Conservation (phyloP, 768 basidiomycete species). For the Tricholoma matsutake region DNA sequence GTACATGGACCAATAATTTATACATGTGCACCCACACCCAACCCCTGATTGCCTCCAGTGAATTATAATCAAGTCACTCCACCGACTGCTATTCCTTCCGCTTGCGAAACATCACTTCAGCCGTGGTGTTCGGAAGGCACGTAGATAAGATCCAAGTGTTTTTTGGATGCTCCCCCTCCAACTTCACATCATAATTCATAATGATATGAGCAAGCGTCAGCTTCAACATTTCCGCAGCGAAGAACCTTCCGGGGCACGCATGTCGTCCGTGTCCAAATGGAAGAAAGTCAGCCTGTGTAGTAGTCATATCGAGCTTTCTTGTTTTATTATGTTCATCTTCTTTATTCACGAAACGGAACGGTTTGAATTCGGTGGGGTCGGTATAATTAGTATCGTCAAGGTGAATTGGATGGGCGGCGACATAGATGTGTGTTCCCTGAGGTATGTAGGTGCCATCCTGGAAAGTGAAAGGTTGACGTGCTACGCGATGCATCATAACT, state of each 20-base stretch:
- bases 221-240: conserved; percentile 26
- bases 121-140: conserved; percentile 9
- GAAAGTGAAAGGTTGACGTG: conserved; percentile 39
- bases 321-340: conserved; percentile 24
- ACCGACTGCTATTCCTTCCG: too few species aligned
- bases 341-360: conserved; percentile 41
- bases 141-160: conserved; percentile 11
- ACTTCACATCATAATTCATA: conserved; percentile 25
- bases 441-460: conserved; percentile 44
- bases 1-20: too few species aligned
- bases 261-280: conserved; percentile 19
- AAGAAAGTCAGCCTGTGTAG: conserved; percentile 31
- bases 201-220: conserved; percentile 33
- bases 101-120: conserved; percentile 9
- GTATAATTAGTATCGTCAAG: conserved; percentile 26
- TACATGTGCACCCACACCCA: too few species aligned
- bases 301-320: conserved; percentile 31
- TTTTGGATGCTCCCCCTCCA: conserved; percentile 10
- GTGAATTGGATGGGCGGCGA: conserved; percentile 31
- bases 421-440: conserved; percentile 31
- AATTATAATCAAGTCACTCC: too few species aligned
- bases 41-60: too few species aligned
- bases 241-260: conserved; percentile 20
- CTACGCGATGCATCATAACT: conserved; percentile 26
- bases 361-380: conserved; percentile 31